A percentile compares a stretch with the other conserved stretches of the same genome.
Conservation (phyloP, 2,329 filamentous ascomycete genomes). For the Thyridium curvatum region DNA sequence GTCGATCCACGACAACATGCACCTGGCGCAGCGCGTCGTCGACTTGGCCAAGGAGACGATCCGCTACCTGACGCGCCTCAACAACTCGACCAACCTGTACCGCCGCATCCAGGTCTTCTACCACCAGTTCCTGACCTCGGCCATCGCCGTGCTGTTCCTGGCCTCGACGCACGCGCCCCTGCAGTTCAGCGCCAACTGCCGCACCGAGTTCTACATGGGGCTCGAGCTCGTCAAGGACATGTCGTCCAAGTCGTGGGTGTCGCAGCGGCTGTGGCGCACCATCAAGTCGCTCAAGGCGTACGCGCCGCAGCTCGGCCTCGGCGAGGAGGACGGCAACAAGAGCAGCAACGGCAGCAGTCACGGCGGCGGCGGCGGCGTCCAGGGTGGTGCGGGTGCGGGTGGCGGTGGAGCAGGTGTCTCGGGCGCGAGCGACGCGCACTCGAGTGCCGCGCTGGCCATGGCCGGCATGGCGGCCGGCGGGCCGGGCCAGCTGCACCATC, state of each 20-base stretch:
- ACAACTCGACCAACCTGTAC: constrained; percentile 67
- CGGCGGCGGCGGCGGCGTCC: constrained; percentile 19
- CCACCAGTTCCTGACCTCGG: constrained; percentile 72
- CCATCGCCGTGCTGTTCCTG: constrained; percentile 69
- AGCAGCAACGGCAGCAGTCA: constrained; percentile 7
- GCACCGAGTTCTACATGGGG: constrained; percentile 74
- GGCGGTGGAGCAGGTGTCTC: too few relatives aligned
- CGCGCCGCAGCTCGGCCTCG: constrained; percentile 61
- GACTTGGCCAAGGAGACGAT: constrained; percentile 74
- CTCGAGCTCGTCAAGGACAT: constrained; percentile 69
- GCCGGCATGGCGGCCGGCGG: constrained; percentile 36
- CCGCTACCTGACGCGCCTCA: constrained; percentile 62
- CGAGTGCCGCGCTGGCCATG: constrained; percentile 41
- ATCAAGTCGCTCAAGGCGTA: constrained; percentile 66
- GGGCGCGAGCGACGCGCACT: background rate
- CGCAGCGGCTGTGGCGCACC: constrained; percentile 67
- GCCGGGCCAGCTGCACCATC: too few relatives aligned
- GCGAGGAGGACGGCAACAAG: constrained; percentile 36
- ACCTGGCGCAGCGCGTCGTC: constrained; percentile 67
- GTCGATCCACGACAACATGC: constrained; percentile 71
- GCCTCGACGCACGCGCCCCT: constrained; percentile 70
- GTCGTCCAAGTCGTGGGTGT: constrained; percentile 64
- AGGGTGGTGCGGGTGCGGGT: too few relatives aligned
- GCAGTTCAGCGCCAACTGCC: constrained; percentile 60
- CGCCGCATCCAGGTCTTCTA: constrained; percentile 68